Conservation (phyloP, 1,284 basidiomycete genomes). For the Boletus semigastroideus region DNA sequence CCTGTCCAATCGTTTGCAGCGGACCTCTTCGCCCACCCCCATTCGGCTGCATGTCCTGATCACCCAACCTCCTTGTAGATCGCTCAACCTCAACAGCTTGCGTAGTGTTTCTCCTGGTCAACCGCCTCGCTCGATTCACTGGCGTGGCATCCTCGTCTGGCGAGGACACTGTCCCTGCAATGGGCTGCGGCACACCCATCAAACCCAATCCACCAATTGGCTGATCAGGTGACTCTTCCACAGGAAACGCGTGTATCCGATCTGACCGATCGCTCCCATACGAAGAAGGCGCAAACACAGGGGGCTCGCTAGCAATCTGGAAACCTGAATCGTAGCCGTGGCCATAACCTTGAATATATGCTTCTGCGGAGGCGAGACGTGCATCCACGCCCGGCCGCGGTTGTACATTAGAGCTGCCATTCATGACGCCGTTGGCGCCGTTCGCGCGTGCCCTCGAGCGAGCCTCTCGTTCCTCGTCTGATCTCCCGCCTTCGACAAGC, state of each 20-base stretch:
- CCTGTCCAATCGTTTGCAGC: slow-evolving; percentile 15
- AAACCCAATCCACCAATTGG: slow-evolving; percentile 25
- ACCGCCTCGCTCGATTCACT: slow-evolving; percentile 18
- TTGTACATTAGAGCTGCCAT: background rate
- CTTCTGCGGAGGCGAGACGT: slow-evolving; percentile 31
- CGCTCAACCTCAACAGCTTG: slow-evolving; percentile 22
- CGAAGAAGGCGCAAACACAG: slow-evolving; percentile 18
- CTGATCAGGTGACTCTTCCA: slow-evolving; percentile 30
- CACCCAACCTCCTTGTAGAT: slow-evolving; percentile 16
- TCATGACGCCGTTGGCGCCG: slow-evolving; percentile 7
- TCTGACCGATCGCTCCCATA: slow-evolving; percentile 22
- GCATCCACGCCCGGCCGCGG: slow-evolving; percentile 6
- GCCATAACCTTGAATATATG: slow-evolving; percentile 32
- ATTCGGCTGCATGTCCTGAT: slow-evolving; percentile 13
- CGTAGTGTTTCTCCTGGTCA: slow-evolving; percentile 29
- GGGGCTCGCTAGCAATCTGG: slow-evolving; percentile 18
- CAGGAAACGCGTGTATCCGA: slow-evolving; percentile 25
- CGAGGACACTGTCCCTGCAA: slow-evolving; percentile 28
- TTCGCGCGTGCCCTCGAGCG: slow-evolving; percentile 13
- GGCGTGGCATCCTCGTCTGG: slow-evolving; percentile 31
- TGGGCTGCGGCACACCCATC: slow-evolving; percentile 27
- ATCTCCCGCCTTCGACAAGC: slow-evolving; percentile 29
- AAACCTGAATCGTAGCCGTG: slow-evolving; percentile 29
- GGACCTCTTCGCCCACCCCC: slow-evolving; percentile 18
- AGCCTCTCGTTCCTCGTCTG: slow-evolving; percentile 32